Conservation (phyloP, 176 grass and related monocot genomes). For the Oryza glumipatula region DNA sequence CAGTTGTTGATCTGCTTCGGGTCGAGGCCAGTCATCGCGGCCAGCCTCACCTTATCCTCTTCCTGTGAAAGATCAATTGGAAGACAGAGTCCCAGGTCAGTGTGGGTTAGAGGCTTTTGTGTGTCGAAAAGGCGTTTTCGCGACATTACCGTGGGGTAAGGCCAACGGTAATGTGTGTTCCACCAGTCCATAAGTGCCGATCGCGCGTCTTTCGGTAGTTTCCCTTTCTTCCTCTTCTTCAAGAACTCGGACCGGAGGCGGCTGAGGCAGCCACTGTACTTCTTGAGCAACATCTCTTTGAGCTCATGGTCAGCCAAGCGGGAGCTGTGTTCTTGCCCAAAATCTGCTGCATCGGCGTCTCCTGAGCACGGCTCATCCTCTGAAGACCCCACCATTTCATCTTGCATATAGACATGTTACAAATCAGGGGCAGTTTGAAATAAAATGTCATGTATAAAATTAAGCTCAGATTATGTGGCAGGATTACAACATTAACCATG, state of each 20-base stretch:
- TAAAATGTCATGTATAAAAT: not conserved
- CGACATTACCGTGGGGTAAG: slow-evolving; percentile 75
- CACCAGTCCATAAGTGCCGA: slow-evolving; percentile 85
- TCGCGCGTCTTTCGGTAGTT: slow-evolving; percentile 85
- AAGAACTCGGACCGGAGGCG: slow-evolving; percentile 84
- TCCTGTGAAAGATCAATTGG: slow-evolving; percentile 43
- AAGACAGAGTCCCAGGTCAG: not conserved
- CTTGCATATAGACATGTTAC: slow-evolving; percentile 32
- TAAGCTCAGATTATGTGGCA: not conserved
- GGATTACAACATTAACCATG: not conserved
- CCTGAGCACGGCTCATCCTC: slow-evolving; percentile 82
- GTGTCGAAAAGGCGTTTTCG: not conserved
- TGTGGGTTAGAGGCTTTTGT: not conserved
- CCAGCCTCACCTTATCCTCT: slow-evolving; percentile 85
- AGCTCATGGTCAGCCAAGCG: slow-evolving; percentile 76
- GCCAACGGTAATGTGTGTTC: slow-evolving; percentile 93
- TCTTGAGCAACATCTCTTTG: slow-evolving; percentile 98
- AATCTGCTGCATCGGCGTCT: slow-evolving; percentile 47
- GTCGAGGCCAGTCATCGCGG: slow-evolving; percentile 68
- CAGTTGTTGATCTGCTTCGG: slow-evolving; percentile 98
- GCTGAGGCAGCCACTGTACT: slow-evolving; percentile 90
- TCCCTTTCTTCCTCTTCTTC: slow-evolving; percentile 99
- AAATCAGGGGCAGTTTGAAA: slow-evolving; percentile 21
- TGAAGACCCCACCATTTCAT: slow-evolving; percentile 74
- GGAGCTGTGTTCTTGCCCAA: slow-evolving; percentile 50